Base-by-base conservation (phyloP, 2,329 filamentous ascomycete genomes). In the Septoria linicola region DNA sequence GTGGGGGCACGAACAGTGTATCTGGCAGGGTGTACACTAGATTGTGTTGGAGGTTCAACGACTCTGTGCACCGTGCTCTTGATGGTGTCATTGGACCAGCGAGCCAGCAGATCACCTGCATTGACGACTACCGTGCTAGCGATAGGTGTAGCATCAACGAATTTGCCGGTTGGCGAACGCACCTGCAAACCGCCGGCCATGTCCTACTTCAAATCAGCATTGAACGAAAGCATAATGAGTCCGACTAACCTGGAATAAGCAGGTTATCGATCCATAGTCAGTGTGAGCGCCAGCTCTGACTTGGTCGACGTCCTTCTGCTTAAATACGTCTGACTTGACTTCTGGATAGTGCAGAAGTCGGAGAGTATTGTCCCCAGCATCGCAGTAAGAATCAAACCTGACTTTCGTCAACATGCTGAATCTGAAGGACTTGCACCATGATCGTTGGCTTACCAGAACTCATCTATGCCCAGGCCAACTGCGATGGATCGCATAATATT, bases 51-150 rank as follows among this genome's bases (percentile, higher is more conserved):
- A 1, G 91, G 91, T 71, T 96, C 87, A 3, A 96, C 87, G 0
- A 96, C 91, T 7, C 90, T 83, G 70, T 96, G 91, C 52, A 89
- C 81, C 2, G 91, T 96, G 65, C 87, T 92, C 73, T 87, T 90
- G 72, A 96, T 95, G 3, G 81, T 87, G 64, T 95, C 89, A 65
- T 96, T 96, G 57, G 87, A 89, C 91, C 58, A 62, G 43, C 89
- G 77, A 1, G 88, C 85, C 41, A 96, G 75, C 58, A 96, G 68
- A 66, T 96, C 90, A 1, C 90, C 90, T 0, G 89, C 90, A 64
- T 96, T 96, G 58, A 96, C 80, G 7, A 96, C 88, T 27, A 93
- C 85, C 0, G 89, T 90, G 45, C 83, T 84, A 27, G 82, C 76
- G 52, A 95, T 91, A 0, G 90, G 90, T 4, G 81, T 89, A 1